These are phyloP conservation scores for Penicillium cosmopolitanum DNA, from an alignment of 495 filamentous ascomycete genomes.

Conservation along the genomic window DNA sequence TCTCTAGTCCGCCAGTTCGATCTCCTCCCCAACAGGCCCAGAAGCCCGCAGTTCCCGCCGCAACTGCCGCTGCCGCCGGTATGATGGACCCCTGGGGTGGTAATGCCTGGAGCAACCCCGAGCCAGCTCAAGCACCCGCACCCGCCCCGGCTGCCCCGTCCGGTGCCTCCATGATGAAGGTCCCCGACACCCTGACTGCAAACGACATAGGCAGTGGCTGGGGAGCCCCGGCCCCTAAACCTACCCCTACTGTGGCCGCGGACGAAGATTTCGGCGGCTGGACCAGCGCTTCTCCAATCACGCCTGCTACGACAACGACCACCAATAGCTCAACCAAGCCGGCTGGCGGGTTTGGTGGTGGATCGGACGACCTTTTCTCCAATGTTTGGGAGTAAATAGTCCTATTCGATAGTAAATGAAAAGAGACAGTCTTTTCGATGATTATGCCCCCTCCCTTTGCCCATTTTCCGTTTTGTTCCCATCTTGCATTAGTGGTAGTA, in stretches of 20 bases:
- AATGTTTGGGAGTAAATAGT: conserved; percentile 81
- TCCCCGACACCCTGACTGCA: conserved; percentile 49
- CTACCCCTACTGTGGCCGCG: conserved; percentile 65
- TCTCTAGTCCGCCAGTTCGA: conserved; percentile 61
- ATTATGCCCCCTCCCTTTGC: conserved; percentile 7
- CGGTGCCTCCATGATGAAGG: conserved; percentile 51
- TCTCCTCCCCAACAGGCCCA: conserved; percentile 36
- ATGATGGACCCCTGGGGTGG: conserved; percentile 54
- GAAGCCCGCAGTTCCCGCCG: conserved; percentile 37
- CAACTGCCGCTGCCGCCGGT: conserved; percentile 38
- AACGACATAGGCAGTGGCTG: conserved; percentile 59
- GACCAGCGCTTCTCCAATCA: conserved; percentile 67
- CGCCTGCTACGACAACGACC: conserved; percentile 37
- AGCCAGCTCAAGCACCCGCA: conserved; percentile 38
- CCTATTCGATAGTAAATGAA: conserved; percentile 11
- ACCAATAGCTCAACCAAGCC: conserved; percentile 48
- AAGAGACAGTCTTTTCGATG: conserved; percentile 11
- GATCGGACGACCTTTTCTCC: conserved; percentile 83
- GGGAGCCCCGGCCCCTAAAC: conserved; percentile 52
- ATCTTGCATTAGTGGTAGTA: conserved; percentile 21
- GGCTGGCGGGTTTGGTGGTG: conserved; percentile 65
- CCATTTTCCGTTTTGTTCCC: not conserved
- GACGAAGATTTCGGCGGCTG: conserved; percentile 97
- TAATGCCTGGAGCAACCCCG: conserved; percentile 56
- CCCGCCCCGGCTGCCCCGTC: conserved; percentile 13